Evolutionary conservation across 768 basidiomycete genomes (phyloP).

Genomic region (Suillus variegatus): DNA sequence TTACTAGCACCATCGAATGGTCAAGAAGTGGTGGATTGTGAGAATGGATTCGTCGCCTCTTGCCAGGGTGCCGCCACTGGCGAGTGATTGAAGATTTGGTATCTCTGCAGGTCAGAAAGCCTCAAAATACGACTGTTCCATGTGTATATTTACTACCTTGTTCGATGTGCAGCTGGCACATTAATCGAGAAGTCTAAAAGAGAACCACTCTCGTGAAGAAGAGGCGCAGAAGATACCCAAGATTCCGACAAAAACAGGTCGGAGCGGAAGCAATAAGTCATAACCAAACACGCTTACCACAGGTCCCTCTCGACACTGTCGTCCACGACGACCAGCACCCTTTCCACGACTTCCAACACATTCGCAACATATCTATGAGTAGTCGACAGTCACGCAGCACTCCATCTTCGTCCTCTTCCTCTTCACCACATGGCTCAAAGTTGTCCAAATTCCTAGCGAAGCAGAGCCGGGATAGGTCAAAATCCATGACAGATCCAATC

Average conservation of each 20-base stretch:
- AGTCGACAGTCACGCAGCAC: conserved; percentile 45
- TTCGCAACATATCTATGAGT: conserved; percentile 38
- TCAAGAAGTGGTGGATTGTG: not conserved
- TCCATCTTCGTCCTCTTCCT: conserved; percentile 43
- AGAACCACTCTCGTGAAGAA: not conserved
- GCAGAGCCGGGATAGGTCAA: conserved; percentile 59
- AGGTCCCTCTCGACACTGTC: conserved; percentile 13
- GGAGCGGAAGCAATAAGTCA: conserved; percentile 6
- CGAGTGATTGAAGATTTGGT: not conserved
- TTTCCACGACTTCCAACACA: conserved; percentile 9
- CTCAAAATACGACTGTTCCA: not conserved
- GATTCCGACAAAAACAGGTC: not conserved
- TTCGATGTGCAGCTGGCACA: not conserved
- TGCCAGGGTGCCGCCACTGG: not conserved
- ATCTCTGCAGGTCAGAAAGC: not conserved
- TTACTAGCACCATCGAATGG: not conserved
- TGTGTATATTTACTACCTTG: not conserved
- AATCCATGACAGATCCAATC: conserved; percentile 46
- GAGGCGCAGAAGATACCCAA: not conserved
- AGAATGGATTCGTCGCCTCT: not conserved
- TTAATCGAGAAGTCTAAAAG: conserved; percentile 1
- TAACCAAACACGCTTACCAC: conserved; percentile 20
- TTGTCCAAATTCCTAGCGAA: conserved; percentile 72
- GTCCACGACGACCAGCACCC: conserved; percentile 19
- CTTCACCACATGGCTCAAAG: conserved; percentile 49